Conservation (phyloP, 164 flowering plant genomes). For the Protea cynaroides region DNA sequence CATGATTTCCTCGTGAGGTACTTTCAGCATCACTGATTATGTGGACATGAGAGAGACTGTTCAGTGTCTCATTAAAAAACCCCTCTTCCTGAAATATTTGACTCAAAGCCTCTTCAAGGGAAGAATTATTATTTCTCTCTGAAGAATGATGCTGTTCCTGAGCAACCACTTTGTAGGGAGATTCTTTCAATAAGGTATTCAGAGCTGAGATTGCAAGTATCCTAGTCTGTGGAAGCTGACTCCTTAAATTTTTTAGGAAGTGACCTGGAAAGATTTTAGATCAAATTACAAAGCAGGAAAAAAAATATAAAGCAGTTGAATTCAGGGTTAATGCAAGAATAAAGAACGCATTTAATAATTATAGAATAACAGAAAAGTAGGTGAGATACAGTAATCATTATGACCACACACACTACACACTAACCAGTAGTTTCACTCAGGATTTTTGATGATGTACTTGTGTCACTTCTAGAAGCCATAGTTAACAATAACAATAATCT, state of each 20-base stretch:
- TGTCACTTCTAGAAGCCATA: conserved; percentile 71
- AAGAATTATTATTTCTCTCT: conserved; percentile 38
- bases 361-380: not conserved
- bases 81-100: conserved; percentile 77
- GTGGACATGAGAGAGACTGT: conserved; percentile 89
- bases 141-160: conserved; percentile 22
- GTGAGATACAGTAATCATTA: not conserved
- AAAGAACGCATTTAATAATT: not conserved
- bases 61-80: conserved; percentile 71
- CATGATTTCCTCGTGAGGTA: conserved; percentile 67
- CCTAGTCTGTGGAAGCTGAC: conserved; percentile 97
- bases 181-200: conserved; percentile 76
- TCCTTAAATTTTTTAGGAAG: conserved; percentile 77
- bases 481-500: conserved; percentile 79
- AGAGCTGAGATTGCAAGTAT: conserved; percentile 94
- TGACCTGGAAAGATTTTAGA: conserved; percentile 54
- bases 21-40: conserved; percentile 62
- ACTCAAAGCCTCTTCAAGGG: conserved; percentile 71
- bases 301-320: not conserved
- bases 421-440: conserved; percentile 79
- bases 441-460: conserved; percentile 49
- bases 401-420: conserved; percentile 17
- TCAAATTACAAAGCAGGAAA: conserved; percentile 6
- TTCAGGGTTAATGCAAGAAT: not conserved
- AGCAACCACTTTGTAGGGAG: conserved; percentile 59